Percentiles rank a stretch among this genome's conserved stretches.
These are phyloP conservation scores for Tylopilus rubrobrunneus DNA, from an alignment of 768 basidiomycete species.

Conservation along the genomic window DNA sequence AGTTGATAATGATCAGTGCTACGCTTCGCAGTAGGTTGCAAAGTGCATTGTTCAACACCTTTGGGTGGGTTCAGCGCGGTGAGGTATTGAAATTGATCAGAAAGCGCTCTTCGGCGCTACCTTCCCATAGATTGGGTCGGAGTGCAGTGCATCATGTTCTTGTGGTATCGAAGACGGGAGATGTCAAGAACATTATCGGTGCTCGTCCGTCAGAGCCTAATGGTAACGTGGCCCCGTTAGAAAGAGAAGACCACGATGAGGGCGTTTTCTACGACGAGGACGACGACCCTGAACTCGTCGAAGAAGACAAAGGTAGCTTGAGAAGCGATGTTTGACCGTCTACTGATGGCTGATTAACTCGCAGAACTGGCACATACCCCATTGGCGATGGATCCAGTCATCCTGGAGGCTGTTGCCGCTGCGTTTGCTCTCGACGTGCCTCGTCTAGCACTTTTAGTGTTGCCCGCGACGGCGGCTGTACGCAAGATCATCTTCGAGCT, in stretches of 20 bases:
- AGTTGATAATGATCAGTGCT: constrained; percentile 68
- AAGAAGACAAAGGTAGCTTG: constrained; percentile 20
- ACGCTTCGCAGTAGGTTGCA: constrained; percentile 52
- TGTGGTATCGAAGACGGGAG: constrained; percentile 52
- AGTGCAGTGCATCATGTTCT: constrained; percentile 52
- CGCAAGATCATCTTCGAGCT: constrained; percentile 63
- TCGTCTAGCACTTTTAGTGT: constrained; percentile 58
- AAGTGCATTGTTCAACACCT: constrained; percentile 44
- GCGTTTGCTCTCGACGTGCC: constrained; percentile 74
- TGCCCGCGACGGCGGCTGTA: constrained; percentile 60
- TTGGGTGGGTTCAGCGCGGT: constrained; percentile 52
- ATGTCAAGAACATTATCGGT: constrained; percentile 51
- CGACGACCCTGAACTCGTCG: constrained; percentile 15
- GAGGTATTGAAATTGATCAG: constrained; percentile 31
- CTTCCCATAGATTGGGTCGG: constrained; percentile 25
- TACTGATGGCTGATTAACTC: constrained; percentile 5
- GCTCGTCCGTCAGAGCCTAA: constrained; percentile 28
- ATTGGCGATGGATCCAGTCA: constrained; percentile 52
- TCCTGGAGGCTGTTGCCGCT: constrained; percentile 66
- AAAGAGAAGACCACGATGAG: constrained; percentile 1
- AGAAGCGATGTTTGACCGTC: not conserved
- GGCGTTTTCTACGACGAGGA: constrained; percentile 25
- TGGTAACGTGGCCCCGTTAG: not conserved
- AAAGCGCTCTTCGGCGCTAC: constrained; percentile 23
- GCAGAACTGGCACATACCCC: constrained; percentile 44